Base-by-base conservation (phyloP, 768 basidiomycete species). In the Russula earlei region DNA sequence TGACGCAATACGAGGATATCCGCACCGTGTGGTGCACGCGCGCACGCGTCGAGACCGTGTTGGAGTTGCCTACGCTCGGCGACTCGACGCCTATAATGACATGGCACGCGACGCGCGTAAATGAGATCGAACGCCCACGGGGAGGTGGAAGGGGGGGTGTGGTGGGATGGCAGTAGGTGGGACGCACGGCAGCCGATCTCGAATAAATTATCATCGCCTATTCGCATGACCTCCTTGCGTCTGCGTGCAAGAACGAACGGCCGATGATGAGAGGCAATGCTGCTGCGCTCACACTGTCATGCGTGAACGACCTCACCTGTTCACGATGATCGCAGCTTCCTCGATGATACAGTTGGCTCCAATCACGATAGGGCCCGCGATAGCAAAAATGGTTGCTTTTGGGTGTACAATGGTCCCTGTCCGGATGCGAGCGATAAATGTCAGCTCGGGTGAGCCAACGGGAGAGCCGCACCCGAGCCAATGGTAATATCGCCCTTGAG, bases 401-500 rank as follows among this genome's bases (percentile, higher is more conserved):
- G 95, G 94, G 62, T 98, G 94, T 20, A 98, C 82, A 52, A 97
- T 83, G 0, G 86, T 85, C 7, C 89, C 89, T 85, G 64, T 47
- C 20, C 41, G 24, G n/a, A 54, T 34, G 15, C 5, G 5, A 29
- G 22, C 11, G 29, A 37, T 47, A 19, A 52, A 22, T 24, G 15
- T 6, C 7, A n/a, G 40, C 5, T 33, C 53, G 20, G 36, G 46
- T 43, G 3, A 52, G 20, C n/a, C 20, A 19, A 6, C 17, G 17
- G 5, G 5, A 33, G 1, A n/a, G 40, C 31, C 31, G 29, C 49
- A 83, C 90, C 87, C 67, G 88, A 77, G 25, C 92, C 93, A 55
- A 99, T 87, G 19, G 92, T 94, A 52, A 95, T 88, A 65, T 93
- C 87, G 49, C 96, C 95, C 67, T 91, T 90, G 63, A 98, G 77